These are phyloP conservation scores for Xylariaceae sp. DNA, from an alignment of 2,329 filamentous ascomycete species.

Conservation along the genomic window DNA sequence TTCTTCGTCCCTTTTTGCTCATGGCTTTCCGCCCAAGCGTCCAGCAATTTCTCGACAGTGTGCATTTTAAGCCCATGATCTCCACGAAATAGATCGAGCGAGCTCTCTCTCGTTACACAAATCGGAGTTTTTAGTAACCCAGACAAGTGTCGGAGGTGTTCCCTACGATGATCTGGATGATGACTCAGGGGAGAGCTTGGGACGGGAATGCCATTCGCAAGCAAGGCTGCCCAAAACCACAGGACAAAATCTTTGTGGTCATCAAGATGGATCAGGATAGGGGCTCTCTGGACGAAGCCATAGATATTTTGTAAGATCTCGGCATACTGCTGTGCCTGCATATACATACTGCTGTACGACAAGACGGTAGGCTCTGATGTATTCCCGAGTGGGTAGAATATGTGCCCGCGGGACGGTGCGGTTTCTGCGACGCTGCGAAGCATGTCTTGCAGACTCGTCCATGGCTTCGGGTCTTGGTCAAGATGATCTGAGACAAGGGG, in stretches of 20 bases:
- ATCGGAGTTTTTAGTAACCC: constrained; percentile 12
- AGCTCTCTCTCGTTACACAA: constrained; percentile 11
- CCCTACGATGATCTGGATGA: constrained; percentile 11
- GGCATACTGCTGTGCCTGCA: not conserved
- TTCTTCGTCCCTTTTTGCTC: not conserved
- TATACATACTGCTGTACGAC: not conserved
- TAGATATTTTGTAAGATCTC: not conserved
- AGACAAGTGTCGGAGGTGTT: constrained; percentile 14
- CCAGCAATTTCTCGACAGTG: constrained; percentile 13
- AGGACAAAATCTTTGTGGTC: constrained; percentile 22
- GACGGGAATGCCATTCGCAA: constrained; percentile 18
- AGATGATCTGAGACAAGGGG: too few relatives aligned
- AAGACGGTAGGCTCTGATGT: not conserved
- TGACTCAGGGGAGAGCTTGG: constrained; percentile 20
- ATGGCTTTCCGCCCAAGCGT: not conserved
- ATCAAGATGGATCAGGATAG: constrained; percentile 21
- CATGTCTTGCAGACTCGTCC: not conserved
- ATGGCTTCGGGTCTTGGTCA: not conserved
- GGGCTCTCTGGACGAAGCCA: not conserved
- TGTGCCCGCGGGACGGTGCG: not conserved
- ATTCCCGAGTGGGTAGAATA: not conserved
- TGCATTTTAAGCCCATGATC: constrained; percentile 2
- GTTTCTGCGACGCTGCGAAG: not conserved
- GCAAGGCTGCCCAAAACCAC: constrained; percentile 25
- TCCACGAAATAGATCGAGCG: constrained; percentile 10